phyloP scores from a whole-genome alignment of 1,139 yeast species.

The Meyerozyma athensensis region DNA sequence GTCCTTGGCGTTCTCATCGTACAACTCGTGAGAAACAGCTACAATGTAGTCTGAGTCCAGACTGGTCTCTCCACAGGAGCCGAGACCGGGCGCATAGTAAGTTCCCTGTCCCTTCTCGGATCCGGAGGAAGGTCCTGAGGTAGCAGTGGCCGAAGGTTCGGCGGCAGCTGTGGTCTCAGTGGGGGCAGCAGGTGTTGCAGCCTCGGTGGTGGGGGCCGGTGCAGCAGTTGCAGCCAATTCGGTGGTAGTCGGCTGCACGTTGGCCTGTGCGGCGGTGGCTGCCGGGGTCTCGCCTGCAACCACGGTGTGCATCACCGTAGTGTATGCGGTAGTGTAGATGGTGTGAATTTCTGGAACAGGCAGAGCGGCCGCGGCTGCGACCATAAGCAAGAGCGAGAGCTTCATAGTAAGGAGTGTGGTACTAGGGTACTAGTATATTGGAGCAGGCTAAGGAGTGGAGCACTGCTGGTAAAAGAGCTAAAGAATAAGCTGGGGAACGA shows the following conservation, averaged over 20 bases:
- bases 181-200: constrained; percentile 12
- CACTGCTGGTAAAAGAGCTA: constrained; percentile 1
- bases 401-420: constrained; percentile 11
- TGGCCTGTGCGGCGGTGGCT: constrained; percentile 13
- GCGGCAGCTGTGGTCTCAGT: constrained; percentile 13
- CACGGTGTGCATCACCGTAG: constrained; percentile 16
- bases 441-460: constrained; percentile 9
- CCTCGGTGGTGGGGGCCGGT: constrained; percentile 13
- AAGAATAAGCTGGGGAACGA: background rate
- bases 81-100: constrained; percentile 69
- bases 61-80: constrained; percentile 28
- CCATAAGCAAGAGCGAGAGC: constrained; percentile 11
- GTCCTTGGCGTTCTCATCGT: constrained; percentile 66
- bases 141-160: constrained; percentile 22
- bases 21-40: constrained; percentile 20
- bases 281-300: constrained; percentile 6
- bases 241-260: constrained; percentile 11
- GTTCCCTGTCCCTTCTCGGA: constrained; percentile 47
- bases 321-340: constrained; percentile 14
- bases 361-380: constrained; percentile 13
- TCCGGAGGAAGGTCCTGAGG: constrained; percentile 4
- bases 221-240: constrained; percentile 12
- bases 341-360: constrained; percentile 22
- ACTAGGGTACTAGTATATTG: no score
- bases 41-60: constrained; percentile 10